These are phyloP conservation scores for Schizochytrium sp. DNA, from an alignment of 108 stramenopile genomes.

Conservation along the genomic window DNA sequence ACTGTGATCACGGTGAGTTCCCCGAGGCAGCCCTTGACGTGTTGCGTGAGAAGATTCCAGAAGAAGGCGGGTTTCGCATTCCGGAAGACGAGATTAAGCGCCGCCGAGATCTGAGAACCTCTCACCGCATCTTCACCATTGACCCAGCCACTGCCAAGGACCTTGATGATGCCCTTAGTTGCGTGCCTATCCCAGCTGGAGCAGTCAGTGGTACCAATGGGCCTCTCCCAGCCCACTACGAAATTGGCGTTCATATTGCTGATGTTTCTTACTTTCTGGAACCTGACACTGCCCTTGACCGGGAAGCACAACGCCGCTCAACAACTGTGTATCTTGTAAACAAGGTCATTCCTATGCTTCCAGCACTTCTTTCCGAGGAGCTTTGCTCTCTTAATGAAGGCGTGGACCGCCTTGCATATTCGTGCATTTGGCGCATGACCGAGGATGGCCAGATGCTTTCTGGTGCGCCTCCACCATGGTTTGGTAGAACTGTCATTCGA, in stretches of 20 bases:
- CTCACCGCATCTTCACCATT: slow-evolving; percentile 78
- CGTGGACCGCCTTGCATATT: slow-evolving; percentile 92
- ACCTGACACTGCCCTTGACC: slow-evolving; percentile 84
- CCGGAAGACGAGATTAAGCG: slow-evolving; percentile 63
- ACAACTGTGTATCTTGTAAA: slow-evolving; percentile 97
- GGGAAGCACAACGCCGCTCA: slow-evolving; percentile 87
- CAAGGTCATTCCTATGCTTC: slow-evolving; percentile 90
- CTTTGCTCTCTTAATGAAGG: slow-evolving; percentile 94
- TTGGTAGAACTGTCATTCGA: slow-evolving; percentile 91
- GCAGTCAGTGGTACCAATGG: slow-evolving; percentile 77
- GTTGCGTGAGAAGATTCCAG: slow-evolving; percentile 80
- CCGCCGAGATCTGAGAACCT: slow-evolving; percentile 61
- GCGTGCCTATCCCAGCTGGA: slow-evolving; percentile 13
- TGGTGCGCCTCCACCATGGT: slow-evolving; percentile 82
- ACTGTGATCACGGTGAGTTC: slow-evolving; percentile 91
- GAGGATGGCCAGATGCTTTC: slow-evolving; percentile 78
- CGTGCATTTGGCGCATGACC: slow-evolving; percentile 93
- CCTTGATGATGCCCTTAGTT: slow-evolving; percentile 93
- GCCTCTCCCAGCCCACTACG: slow-evolving; percentile 68
- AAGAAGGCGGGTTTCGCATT: slow-evolving; percentile 69
- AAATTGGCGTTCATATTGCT: slow-evolving; percentile 96
- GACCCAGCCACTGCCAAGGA: slow-evolving; percentile 95
- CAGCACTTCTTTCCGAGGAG: slow-evolving; percentile 88
- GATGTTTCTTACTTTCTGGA: slow-evolving; percentile 93
- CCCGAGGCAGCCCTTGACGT: slow-evolving; percentile 79